Evolutionary conservation across 495 filamentous ascomycete genomes (phyloP), one percentile per base, ranked within the genome.

Genomic region (Trichoderma asperelloides): DNA sequence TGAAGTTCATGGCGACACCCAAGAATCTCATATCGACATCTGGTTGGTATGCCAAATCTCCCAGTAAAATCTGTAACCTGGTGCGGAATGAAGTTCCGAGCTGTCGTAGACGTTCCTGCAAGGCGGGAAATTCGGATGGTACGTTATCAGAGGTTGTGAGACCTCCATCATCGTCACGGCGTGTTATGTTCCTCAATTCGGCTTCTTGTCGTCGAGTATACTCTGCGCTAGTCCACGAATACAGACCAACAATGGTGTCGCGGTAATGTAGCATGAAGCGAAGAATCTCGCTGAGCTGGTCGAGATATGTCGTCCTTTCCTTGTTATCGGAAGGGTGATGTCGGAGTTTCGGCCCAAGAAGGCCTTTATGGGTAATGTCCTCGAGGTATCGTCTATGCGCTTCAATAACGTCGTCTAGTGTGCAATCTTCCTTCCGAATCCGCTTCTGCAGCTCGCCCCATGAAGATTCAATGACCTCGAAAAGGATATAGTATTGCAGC

Each of bases 1-100:
- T 99, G 74, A 99, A 99, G 74, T 97, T 99, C 92, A 99, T 96
- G 25, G 94, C 90, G 62, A 97, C 91, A 12, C 90, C 96, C 68
- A 99, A 79, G 79, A 97, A 96, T 51, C 93, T 85, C 90, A 99
- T 93, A 71, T 98, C 95, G 68, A 91, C 87, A 75, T 98, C 96
- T 15, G 93, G 90, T 78, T 98, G 96, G 73, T 95, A 92, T 11
- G 91, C 87, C 67, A 99, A 75, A 76, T 98, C 96, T 12, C 93
- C 92, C 40, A 99, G 80, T 28, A 99, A 79, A 33, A 91, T 80
- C 71, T 92, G 92, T 62, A 98, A 80, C 37, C 89, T 82, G 0
- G 83, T 81, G 65, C 82, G 82, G 81, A 98, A 99, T 66, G 90
- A 87, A 3, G 79, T 78, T 3, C 88, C 89, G 15, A 98, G 84